These are phyloP conservation scores for Selaginella tamariscina DNA, from an alignment of 75 land plant genomes.

Conservation along the genomic window DNA sequence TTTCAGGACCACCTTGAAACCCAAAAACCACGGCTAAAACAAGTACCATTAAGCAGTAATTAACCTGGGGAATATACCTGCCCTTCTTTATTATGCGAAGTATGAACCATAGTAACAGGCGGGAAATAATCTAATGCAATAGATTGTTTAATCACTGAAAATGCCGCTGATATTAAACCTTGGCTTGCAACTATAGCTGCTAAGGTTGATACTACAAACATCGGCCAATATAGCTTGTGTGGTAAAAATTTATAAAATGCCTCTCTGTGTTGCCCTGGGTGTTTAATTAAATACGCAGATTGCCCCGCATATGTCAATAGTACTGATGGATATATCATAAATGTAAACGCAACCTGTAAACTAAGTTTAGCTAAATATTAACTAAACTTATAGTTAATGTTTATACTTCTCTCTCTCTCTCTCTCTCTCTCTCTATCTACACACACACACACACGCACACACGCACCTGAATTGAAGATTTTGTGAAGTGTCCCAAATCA, in stretches of 20 bases:
- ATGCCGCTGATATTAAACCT: constrained; percentile 58
- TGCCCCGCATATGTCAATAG: constrained; percentile 66
- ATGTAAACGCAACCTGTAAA: constrained; percentile 46
- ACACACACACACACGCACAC: too few species aligned
- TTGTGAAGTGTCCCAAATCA: constrained; percentile 1
- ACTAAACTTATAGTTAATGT: background rate
- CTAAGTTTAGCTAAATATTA: background rate
- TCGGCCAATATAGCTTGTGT: constrained; percentile 53
- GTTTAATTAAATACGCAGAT: constrained; percentile 50
- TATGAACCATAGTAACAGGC: constrained; percentile 60
- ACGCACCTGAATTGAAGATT: background rate
- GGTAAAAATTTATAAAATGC: constrained; percentile 70
- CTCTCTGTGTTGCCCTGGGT: constrained; percentile 38
- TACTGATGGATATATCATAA: constrained; percentile 45
- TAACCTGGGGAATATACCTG: constrained; percentile 61
- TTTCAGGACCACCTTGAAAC: constrained; percentile 37
- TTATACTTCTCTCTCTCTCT: background rate
- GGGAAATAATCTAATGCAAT: constrained; percentile 52
- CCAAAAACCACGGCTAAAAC: constrained; percentile 43
- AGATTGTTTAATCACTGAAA: constrained; percentile 62
- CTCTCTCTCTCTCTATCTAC: too few species aligned
- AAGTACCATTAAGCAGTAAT: constrained; percentile 51
- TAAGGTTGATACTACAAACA: constrained; percentile 51
- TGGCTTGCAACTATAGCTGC: constrained; percentile 78
- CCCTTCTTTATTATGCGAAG: constrained; percentile 41